These are phyloP conservation scores for Lolium rigidum DNA, from an alignment of 176 grass and related monocot species.

Conservation along the genomic window DNA sequence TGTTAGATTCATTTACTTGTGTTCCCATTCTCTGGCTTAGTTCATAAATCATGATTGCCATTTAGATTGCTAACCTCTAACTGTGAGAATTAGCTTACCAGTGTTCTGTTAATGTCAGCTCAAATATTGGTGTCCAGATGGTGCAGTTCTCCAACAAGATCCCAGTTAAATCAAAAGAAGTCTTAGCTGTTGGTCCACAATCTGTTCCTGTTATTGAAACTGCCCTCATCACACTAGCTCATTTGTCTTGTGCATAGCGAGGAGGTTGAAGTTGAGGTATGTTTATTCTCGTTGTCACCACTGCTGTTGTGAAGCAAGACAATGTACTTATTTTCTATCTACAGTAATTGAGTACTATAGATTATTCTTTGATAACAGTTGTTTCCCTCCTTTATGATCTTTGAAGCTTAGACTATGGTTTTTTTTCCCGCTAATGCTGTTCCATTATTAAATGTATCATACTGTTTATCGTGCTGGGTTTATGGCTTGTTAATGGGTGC, in stretches of 20 bases:
- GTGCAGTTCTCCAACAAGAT: slow-evolving; percentile 63
- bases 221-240: slow-evolving; percentile 75
- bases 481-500: neutral
- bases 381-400: neutral
- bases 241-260: slow-evolving; percentile 84
- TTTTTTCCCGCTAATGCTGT: neutral
- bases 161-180: slow-evolving; percentile 71
- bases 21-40: neutral
- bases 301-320: slow-evolving; percentile 20
- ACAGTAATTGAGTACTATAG: slow-evolving; percentile 10
- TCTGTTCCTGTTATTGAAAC: slow-evolving; percentile 67
- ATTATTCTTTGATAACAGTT: slow-evolving; percentile 3
- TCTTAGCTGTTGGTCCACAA: slow-evolving; percentile 65
- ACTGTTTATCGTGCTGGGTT: slow-evolving; percentile 6
- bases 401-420: neutral
- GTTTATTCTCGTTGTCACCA: slow-evolving; percentile 38
- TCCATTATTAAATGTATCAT: slow-evolving; percentile 1
- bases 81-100: slow-evolving; percentile 6
- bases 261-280: slow-evolving; percentile 89
- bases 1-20: neutral
- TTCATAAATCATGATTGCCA: slow-evolving; percentile 33
- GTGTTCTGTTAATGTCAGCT: slow-evolving; percentile 56
- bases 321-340: neutral
- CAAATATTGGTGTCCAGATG: slow-evolving; percentile 80
- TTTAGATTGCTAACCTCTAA: slow-evolving; percentile 21